Evolutionary conservation across 2,329 filamentous ascomycete species (phyloP).

Genomic region (Colletotrichum tamarilloi): DNA sequence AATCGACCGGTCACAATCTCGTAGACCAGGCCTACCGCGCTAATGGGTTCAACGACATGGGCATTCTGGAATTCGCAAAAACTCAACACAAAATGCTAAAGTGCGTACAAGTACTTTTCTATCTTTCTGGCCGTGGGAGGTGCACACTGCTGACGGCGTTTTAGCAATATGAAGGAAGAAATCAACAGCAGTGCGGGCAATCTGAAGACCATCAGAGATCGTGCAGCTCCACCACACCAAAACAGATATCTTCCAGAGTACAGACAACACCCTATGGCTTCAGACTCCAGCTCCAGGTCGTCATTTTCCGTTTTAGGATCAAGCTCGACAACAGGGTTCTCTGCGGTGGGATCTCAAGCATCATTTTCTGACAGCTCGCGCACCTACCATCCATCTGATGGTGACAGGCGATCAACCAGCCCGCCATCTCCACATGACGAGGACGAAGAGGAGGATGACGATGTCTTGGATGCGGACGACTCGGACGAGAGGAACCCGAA

Average conservation of each 20-base stretch:
- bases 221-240: slow-evolving; percentile 6
- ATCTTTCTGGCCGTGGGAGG: no score
- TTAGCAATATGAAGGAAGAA: slow-evolving; percentile 16
- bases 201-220: slow-evolving; percentile 8
- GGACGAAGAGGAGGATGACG: neutral
- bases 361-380: slow-evolving; percentile 13
- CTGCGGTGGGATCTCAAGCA: slow-evolving; percentile 10
- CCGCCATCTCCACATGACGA: slow-evolving; percentile 1
- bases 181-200: neutral
- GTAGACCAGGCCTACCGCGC: slow-evolving; percentile 22
- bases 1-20: slow-evolving; percentile 26
- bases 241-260: neutral
- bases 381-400: slow-evolving; percentile 1
- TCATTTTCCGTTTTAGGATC: slow-evolving; percentile 30
- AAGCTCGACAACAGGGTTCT: slow-evolving; percentile 4
- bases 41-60: slow-evolving; percentile 17
- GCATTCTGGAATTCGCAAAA: slow-evolving; percentile 25
- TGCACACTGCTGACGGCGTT: neutral
- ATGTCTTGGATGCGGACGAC: neutral
- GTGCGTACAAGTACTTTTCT: neutral
- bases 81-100: slow-evolving; percentile 23
- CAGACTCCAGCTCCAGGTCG: slow-evolving; percentile 32
- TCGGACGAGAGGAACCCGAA: slow-evolving; percentile 32
- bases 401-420: slow-evolving; percentile 9
- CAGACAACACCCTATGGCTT: neutral